Evolutionary conservation across 495 filamentous ascomycete species (phyloP), one percentile per base, ranked within the genome.

Genomic region (Penicillium lividum): DNA sequence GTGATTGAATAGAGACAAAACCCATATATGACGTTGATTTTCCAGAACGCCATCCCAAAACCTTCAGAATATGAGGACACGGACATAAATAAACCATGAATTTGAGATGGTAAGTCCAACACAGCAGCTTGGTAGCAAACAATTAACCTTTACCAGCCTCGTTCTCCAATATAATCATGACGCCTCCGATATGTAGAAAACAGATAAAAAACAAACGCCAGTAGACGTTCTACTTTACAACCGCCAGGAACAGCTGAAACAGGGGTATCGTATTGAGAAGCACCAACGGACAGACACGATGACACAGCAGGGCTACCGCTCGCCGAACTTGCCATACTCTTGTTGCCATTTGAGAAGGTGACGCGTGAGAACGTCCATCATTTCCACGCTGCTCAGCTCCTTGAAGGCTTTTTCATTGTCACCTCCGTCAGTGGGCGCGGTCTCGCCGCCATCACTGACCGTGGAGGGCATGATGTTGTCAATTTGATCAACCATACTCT

Each of bases 301-400:
- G 55, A 57, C 55, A 60, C 58, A 55, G 52, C 29, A 54, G 25
- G 36, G 53, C 72, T 69, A 82, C 62, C 77, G 76, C 52, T 83
- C 80, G 8, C 80, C 80, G 52, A 76, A 78, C 63, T 82, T 82
- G 51, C 80, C 80, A 65, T 76, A 82, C 64, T 81, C 75, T 54
- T 86, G 84, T 72, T 92, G 89, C 89, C 89, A 92, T 63, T 89
- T 88, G 57, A 92, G 80, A 59, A 92, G 68, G 66, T 89, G 81
- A 53, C 87, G 82, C 31, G 87, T 91, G 68, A 92, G 73, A 61
- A 83, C 82, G 69, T 91, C 89, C 89, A 91, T 92, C 89, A 91
- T 92, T 66, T 90, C 88, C 50, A 89, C 69, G 67, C 86, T 89
- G 56, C 77, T 85, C 49, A 91, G 63, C 27, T 86, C 84, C 54